A percentile compares a stretch with the other conserved stretches of the same genome.
Evolutionary conservation across 2,329 filamentous ascomycete species (phyloP).

Genomic region (Scedosporium minutisporum): DNA sequence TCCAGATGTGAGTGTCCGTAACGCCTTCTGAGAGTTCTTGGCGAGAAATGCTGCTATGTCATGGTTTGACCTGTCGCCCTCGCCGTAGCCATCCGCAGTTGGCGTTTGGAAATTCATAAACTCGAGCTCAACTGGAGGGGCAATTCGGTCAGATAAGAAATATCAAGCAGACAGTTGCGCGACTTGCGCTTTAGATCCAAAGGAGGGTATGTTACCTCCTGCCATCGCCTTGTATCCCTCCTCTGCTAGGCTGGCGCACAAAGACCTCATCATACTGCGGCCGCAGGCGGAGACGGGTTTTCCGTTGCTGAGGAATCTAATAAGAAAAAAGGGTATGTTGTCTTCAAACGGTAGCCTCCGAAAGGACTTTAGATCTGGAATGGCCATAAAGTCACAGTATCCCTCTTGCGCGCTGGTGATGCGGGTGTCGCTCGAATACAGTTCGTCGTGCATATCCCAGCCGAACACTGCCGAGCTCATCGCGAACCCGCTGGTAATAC

Average conservation of each 20-base stretch:
- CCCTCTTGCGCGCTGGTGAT: slow-evolving; percentile 88
- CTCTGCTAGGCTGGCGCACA: slow-evolving; percentile 57
- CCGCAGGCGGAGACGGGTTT: slow-evolving; percentile 69
- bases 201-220: slow-evolving; percentile 49
- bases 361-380: slow-evolving; percentile 69
- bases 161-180: too few relatives aligned
- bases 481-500: slow-evolving; percentile 71
- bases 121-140: slow-evolving; percentile 70
- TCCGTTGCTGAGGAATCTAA: slow-evolving; percentile 79
- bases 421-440: slow-evolving; percentile 74
- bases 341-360: slow-evolving; percentile 86
- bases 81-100: too few relatives aligned
- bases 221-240: slow-evolving; percentile 75
- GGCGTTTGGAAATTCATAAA: slow-evolving; percentile 86
- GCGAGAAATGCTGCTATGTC: slow-evolving; percentile 61
- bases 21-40: slow-evolving; percentile 58
- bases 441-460: slow-evolving; percentile 95
- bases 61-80: too few relatives aligned
- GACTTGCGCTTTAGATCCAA: too few relatives aligned
- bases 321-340: slow-evolving; percentile 72
- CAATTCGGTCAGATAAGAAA: slow-evolving; percentile 14
- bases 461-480: slow-evolving; percentile 93
- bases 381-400: slow-evolving; percentile 74
- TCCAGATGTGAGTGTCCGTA: slow-evolving; percentile 76
- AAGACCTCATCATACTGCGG: slow-evolving; percentile 60